These are phyloP conservation scores for Microbotryum saponariae DNA, from an alignment of 1,284 basidiomycete species.

Conservation along the genomic window DNA sequence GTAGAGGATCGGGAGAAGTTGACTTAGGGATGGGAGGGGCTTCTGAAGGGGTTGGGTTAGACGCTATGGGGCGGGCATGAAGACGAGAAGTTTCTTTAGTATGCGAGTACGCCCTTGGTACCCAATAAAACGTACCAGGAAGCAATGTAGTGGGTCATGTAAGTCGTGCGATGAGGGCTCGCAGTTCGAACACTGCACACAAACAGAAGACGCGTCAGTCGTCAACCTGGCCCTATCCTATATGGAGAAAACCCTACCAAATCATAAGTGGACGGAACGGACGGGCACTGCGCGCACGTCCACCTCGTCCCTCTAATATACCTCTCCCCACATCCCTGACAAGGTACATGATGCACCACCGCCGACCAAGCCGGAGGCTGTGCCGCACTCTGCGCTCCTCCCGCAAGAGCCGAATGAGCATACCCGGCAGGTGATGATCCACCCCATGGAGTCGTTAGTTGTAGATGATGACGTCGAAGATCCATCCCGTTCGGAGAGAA, in stretches of 20 bases:
- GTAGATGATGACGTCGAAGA: too few relatives aligned
- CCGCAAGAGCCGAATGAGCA: background rate
- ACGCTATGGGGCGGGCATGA: too few relatives aligned
- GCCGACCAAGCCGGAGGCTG: background rate
- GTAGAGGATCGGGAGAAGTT: conserved; percentile 16
- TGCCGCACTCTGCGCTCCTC: background rate
- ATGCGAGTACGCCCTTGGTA: background rate
- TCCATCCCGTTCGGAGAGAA: too few relatives aligned
- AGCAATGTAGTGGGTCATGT: conserved; percentile 5
- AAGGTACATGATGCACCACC: background rate
- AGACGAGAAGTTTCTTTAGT: too few relatives aligned
- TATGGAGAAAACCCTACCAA: background rate
- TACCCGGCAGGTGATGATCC: background rate
- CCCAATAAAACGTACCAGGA: background rate
- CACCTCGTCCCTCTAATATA: conserved; percentile 4
- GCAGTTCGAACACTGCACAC: conserved; percentile 6
- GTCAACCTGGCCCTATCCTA: background rate
- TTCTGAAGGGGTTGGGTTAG: background rate
- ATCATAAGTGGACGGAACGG: conserved; percentile 4
- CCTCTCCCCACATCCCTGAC: background rate
- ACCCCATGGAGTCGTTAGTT: too few relatives aligned
- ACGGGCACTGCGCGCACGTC: conserved; percentile 6
- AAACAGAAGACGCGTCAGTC: background rate
- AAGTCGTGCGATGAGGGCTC: conserved; percentile 1
- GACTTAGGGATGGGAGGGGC: conserved; percentile 5